These are phyloP conservation scores for Petrea volubilis DNA, from an alignment of 257 asterid genomes.

Conservation along the genomic window DNA sequence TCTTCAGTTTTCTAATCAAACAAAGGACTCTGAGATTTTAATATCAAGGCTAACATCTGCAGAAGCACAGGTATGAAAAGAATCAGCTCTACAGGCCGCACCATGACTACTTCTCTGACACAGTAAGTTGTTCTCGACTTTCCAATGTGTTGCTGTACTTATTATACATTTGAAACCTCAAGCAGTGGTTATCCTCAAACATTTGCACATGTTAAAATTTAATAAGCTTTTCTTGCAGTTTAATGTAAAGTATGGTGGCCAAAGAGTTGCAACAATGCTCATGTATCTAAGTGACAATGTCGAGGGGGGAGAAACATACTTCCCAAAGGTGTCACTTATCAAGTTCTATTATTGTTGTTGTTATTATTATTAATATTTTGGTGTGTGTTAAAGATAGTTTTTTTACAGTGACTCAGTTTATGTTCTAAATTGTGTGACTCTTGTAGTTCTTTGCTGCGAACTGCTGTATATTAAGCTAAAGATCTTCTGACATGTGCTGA, in stretches of 20 bases:
- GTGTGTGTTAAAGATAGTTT: too few species aligned
- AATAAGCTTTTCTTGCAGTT: conserved; percentile 45
- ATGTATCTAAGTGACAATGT: conserved; percentile 70
- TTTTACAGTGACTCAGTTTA: neutral
- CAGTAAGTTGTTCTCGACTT: conserved; percentile 41
- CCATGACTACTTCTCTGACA: conserved; percentile 81
- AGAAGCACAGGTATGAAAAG: conserved; percentile 89
- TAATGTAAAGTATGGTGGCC: conserved; percentile 68
- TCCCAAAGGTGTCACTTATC: conserved; percentile 50
- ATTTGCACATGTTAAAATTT: conserved; percentile 3
- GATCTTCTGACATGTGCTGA: conserved; percentile 9
- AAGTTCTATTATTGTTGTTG: conserved; percentile 14
- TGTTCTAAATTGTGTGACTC: neutral
- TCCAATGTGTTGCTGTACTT: conserved; percentile 1
- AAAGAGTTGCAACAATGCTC: conserved; percentile 73
- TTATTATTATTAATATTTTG: too few species aligned
- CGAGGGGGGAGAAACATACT: conserved; percentile 79
- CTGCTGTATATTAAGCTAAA: conserved; percentile 8
- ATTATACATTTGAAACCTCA: conserved; percentile 11
- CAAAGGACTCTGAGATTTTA: conserved; percentile 32
- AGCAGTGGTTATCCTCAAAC: conserved; percentile 12
- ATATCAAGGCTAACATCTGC: conserved; percentile 73
- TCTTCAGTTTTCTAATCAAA: conserved; percentile 26
- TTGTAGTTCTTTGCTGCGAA: neutral
- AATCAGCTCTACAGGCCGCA: conserved; percentile 75